Conservation (phyloP, 805 yeast genomes). For the Hagleromyces aurorensis region DNA sequence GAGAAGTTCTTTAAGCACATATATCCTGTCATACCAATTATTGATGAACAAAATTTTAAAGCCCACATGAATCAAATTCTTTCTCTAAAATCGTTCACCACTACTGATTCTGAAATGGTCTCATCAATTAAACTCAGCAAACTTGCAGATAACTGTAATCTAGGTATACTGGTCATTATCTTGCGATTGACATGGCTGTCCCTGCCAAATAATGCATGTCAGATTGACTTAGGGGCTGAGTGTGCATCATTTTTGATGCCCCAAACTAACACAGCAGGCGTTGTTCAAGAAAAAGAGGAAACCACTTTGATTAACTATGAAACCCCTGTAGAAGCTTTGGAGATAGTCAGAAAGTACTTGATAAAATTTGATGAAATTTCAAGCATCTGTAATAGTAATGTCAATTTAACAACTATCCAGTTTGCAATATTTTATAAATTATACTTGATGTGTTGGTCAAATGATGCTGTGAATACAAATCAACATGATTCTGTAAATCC, state of each 20-base stretch:
- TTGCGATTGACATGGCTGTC: constrained; percentile 51
- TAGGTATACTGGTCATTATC: constrained; percentile 46
- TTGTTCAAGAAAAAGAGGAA: constrained; percentile 26
- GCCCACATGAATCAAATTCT: constrained; percentile 26
- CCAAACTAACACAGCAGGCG: constrained; percentile 16
- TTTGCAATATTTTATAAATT: constrained; percentile 49
- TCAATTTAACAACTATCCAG: constrained; percentile 40
- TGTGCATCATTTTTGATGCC: constrained; percentile 14
- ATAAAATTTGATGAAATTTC: constrained; percentile 30
- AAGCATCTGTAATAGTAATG: constrained; percentile 28
- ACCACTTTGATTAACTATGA: constrained; percentile 21
- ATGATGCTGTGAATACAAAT: constrained; percentile 23
- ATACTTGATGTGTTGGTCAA: constrained; percentile 51
- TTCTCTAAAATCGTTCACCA: constrained; percentile 4
- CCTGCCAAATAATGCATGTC: constrained; percentile 37
- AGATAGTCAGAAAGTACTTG: constrained; percentile 23
- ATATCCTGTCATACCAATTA: constrained; percentile 58
- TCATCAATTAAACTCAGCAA: constrained; percentile 26
- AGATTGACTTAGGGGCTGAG: constrained; percentile 24
- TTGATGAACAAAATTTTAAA: constrained; percentile 45
- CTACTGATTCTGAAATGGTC: constrained; percentile 13
- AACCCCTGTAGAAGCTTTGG: constrained; percentile 25
- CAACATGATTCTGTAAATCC: constrained; percentile 31
- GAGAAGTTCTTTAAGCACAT: constrained; percentile 51
- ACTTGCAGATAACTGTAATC: constrained; percentile 33